Base-by-base conservation (phyloP, 148 eudicot species). In the Cornus kousa region DNA sequence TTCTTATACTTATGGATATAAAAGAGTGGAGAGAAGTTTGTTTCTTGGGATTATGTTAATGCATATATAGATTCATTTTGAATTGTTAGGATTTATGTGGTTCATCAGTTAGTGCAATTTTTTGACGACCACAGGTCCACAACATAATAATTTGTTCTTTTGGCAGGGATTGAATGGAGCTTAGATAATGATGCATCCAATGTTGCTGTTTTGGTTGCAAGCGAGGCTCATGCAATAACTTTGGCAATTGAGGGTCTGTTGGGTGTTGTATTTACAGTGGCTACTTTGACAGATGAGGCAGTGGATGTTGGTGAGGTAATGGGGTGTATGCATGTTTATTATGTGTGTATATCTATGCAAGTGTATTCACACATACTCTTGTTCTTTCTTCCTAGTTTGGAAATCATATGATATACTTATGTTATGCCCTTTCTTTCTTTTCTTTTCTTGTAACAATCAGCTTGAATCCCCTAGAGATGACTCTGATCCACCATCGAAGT, bases 231-330 rank as follows among this genome's bases (percentile, higher is more conserved):
- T 87, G 93, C 98, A 22, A 91, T 96, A 77, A 88, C 97, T 68
- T 92, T 96, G 89, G 99, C 99, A 64, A 91, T 96, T 82, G 99
- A 96, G 83, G 98, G 99, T 37, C 87, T 96, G 71, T 84, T 96
- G 79, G 99, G 99, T 70, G 98, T 96, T 85, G 99, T 96, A 73
- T 96, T 96, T 80, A 90, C 99, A 24, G 89, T 96, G 82, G 99
- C 99, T 78, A 93, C 99, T 77, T 88, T 96, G 91, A 96, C 99
- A 64, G 99, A 96, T 81, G 98, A 96, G 87, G 99, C 99, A 11
- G 90, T 96, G 81, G 99, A 96, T 86, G 88, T 85, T 76, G 98
- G 97, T 76, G 99, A 96, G 99, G 99, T 96, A 82, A 83, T 79
- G 37, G 31, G 32, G 23, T 67, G 67, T 80, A 60, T 11, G 23